These are phyloP conservation scores for Leucogyrophana mollusca DNA, from an alignment of 768 basidiomycete species.

Conservation along the genomic window DNA sequence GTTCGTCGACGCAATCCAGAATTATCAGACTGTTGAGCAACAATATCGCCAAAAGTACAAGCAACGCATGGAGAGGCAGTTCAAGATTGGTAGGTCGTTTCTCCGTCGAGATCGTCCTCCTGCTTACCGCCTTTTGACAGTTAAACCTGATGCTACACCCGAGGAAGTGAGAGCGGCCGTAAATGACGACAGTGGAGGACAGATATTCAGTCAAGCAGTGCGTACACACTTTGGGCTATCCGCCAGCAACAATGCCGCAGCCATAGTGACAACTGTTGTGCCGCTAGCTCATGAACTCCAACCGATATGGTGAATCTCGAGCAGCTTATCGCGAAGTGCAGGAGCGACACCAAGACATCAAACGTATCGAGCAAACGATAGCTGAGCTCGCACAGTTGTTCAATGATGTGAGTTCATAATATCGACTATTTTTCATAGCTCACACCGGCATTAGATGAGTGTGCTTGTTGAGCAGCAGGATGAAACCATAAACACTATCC, in stretches of 20 bases:
- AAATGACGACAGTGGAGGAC: conserved; percentile 56
- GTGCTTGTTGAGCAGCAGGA: conserved; percentile 79
- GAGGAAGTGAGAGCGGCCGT: conserved; percentile 75
- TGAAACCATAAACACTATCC: conserved; percentile 62
- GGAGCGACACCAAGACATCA: conserved; percentile 82
- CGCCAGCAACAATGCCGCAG: not conserved
- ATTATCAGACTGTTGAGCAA: conserved; percentile 75
- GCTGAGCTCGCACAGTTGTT: conserved; percentile 89
- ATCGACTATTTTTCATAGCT: conserved; percentile 1
- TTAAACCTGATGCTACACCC: conserved; percentile 83
- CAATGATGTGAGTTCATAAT: conserved; percentile 56
- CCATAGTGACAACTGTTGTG: not conserved
- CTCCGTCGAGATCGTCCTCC: not conserved
- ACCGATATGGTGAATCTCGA: conserved; percentile 79
- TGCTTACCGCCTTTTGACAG: conserved; percentile 33
- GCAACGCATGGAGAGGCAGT: conserved; percentile 70
- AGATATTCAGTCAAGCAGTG: conserved; percentile 77
- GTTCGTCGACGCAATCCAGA: conserved; percentile 75
- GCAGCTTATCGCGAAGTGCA: conserved; percentile 87
- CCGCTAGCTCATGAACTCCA: conserved; percentile 67
- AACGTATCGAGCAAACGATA: conserved; percentile 81
- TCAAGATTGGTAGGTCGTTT: conserved; percentile 61
- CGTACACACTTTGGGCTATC: conserved; percentile 4
- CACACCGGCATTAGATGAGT: conserved; percentile 58
- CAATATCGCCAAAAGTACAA: conserved; percentile 63